These are phyloP conservation scores for Ceratobasidium sp. DNA, from an alignment of 1,284 basidiomycete genomes.

Conservation along the genomic window DNA sequence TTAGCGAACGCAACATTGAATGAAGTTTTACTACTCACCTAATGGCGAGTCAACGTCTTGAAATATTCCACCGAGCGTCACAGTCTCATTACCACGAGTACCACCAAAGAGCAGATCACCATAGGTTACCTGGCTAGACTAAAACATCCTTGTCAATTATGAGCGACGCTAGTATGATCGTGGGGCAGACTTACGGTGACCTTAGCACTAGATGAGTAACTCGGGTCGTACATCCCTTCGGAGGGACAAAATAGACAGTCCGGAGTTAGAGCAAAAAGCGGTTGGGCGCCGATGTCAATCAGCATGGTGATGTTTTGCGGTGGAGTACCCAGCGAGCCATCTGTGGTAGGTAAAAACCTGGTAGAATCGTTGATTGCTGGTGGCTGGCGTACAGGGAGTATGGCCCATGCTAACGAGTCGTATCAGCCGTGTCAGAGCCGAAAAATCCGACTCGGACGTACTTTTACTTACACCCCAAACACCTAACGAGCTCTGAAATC, in stretches of 20 bases:
- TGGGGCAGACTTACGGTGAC: background rate
- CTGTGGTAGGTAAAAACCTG: background rate
- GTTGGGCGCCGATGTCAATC: background rate
- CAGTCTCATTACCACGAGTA: conserved; percentile 24
- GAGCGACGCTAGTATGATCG: background rate
- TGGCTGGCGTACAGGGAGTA: conserved; percentile 22
- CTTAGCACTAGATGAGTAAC: conserved; percentile 13
- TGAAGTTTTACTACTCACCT: background rate
- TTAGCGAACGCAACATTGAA: background rate
- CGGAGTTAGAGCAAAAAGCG: conserved; percentile 33
- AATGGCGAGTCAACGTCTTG: conserved; percentile 20
- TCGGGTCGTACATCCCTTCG: conserved; percentile 30
- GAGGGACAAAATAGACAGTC: conserved; percentile 41
- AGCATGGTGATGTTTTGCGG: conserved; percentile 41
- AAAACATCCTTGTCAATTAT: background rate
- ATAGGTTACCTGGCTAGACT: conserved; percentile 12
- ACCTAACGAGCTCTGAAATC: background rate
- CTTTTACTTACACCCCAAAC: background rate
- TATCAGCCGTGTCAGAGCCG: background rate
- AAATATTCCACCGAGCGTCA: conserved; percentile 37
- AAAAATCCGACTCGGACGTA: background rate
- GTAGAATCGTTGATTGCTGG: background rate
- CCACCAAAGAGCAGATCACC: conserved; percentile 19
- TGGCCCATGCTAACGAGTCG: conserved; percentile 24
- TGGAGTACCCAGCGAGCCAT: conserved; percentile 29